Conservation (phyloP, 495 filamentous ascomycete genomes). For the Penicillium soppii region DNA sequence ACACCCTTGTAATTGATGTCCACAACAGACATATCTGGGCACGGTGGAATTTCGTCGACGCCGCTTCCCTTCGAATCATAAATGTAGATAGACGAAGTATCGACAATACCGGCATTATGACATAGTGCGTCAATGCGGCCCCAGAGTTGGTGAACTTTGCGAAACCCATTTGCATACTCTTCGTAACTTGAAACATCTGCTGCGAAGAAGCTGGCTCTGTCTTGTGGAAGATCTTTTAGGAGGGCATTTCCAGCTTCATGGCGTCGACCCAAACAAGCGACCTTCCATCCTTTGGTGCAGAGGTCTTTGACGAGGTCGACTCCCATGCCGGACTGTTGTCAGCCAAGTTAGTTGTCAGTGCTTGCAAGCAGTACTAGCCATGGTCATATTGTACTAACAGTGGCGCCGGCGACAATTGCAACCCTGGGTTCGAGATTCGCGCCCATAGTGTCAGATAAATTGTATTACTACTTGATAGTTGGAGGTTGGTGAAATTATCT, state of each 20-base stretch:
- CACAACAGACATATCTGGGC: conserved; percentile 22
- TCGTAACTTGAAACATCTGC: conserved; percentile 29
- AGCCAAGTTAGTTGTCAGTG: neutral
- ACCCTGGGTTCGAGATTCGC: conserved; percentile 15
- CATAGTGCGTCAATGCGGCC: conserved; percentile 28
- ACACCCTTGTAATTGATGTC: conserved; percentile 32
- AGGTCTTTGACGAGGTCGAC: conserved; percentile 22
- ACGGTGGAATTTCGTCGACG: conserved; percentile 24
- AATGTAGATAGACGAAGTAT: conserved; percentile 25
- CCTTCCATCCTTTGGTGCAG: conserved; percentile 22
- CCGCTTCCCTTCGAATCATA: conserved; percentile 13
- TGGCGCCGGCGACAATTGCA: conserved; percentile 22
- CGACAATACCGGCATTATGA: conserved; percentile 27
- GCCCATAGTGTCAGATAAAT: conserved; percentile 3
- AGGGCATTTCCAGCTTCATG: conserved; percentile 16
- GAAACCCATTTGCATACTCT: conserved; percentile 19
- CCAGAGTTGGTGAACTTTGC: conserved; percentile 16
- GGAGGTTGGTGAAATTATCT: neutral
- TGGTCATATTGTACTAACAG: conserved; percentile 15
- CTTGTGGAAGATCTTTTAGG: conserved; percentile 6
- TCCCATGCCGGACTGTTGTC: conserved; percentile 29
- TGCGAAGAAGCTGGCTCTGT: conserved; percentile 21
- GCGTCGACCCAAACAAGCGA: conserved; percentile 26
- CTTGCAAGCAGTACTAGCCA: neutral
- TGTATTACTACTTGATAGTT: neutral